Percentiles rank a stretch among this genome's conserved stretches.
These are phyloP conservation scores for Linum lewisii DNA, from an alignment of 345 rosid species.

Conservation along the genomic window DNA sequence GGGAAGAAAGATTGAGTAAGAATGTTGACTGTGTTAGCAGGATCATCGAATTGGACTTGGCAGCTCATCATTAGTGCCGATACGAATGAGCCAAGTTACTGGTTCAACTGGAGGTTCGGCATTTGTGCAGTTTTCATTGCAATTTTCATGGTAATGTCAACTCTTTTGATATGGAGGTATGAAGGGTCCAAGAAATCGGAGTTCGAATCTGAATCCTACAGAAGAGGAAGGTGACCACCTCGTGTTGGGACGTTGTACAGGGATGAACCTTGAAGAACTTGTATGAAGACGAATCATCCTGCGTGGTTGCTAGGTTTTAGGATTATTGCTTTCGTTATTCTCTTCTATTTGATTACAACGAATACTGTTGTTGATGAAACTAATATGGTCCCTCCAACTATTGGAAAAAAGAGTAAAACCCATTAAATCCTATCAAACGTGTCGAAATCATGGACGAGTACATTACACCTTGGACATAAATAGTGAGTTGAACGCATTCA, in stretches of 20 bases:
- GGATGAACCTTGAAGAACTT: conserved; percentile 75
- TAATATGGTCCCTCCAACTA: no score
- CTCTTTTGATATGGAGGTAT: conserved; percentile 56
- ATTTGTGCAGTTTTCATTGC: conserved; percentile 49
- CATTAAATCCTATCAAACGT: no score
- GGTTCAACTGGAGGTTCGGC: conserved; percentile 87
- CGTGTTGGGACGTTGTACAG: conserved; percentile 30
- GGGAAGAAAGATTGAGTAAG: conserved; percentile 18
- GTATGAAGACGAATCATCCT: conserved; percentile 50
- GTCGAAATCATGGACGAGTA: no score
- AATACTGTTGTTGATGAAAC: conserved; percentile 46
- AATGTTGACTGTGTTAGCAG: conserved; percentile 45
- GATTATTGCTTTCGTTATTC: conserved; percentile 41
- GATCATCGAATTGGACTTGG: conserved; percentile 40
- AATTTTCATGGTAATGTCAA: conserved; percentile 32
- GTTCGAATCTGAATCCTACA: conserved; percentile 12
- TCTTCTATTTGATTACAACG: conserved; percentile 45
- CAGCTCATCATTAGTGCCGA: conserved; percentile 54
- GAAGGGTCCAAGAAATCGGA: conserved; percentile 40
- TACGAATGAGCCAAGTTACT: conserved; percentile 59
- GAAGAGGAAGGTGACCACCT: conserved; percentile 27
- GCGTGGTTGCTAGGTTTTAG: conserved; percentile 65
- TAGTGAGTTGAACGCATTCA: no score
- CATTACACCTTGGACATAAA: no score
- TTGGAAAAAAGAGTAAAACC: no score